Evolutionary conservation across 2,329 filamentous ascomycete genomes (phyloP).

Genomic region (Paradendryphiella salina): DNA sequence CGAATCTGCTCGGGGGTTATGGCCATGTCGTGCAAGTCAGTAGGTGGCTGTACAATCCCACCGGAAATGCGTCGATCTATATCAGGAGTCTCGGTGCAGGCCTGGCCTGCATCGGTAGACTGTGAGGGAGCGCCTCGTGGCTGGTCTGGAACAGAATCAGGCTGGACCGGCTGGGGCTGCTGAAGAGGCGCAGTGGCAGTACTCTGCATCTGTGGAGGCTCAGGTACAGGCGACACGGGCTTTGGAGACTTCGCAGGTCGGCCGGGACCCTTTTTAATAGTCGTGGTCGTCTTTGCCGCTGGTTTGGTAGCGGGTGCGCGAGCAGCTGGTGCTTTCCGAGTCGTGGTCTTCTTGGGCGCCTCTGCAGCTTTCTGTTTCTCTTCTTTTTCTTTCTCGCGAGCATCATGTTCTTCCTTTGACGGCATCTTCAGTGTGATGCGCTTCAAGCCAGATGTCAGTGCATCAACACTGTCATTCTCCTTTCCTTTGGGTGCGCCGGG

Average conservation of each 20-base stretch:
- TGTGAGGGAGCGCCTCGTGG: slow-evolving; percentile 2
- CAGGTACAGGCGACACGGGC: slow-evolving; percentile 36
- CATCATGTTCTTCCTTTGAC: slow-evolving; percentile 60
- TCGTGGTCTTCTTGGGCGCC: slow-evolving; percentile 38
- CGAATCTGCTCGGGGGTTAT: slow-evolving; percentile 44
- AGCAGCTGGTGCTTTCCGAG: slow-evolving; percentile 26
- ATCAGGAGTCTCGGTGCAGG: background rate
- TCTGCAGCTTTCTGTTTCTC: slow-evolving; percentile 45
- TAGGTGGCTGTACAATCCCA: slow-evolving; percentile 34
- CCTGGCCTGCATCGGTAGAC: background rate
- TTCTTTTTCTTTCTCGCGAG: slow-evolving; percentile 53
- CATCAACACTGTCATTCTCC: slow-evolving; percentile 51
- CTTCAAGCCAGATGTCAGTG: slow-evolving; percentile 57
- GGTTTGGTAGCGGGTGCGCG: slow-evolving; percentile 24
- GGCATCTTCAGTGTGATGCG: slow-evolving; percentile 64
- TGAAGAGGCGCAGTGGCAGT: slow-evolving; percentile 28
- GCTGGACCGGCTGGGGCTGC: slow-evolving; percentile 36
- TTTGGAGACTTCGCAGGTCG: slow-evolving; percentile 32
- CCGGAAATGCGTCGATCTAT: slow-evolving; percentile 24
- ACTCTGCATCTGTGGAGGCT: slow-evolving; percentile 29
- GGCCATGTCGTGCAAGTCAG: slow-evolving; percentile 35
- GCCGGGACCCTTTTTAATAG: slow-evolving; percentile 32
- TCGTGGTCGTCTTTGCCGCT: slow-evolving; percentile 19
- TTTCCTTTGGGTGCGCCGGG: slow-evolving; percentile 25
- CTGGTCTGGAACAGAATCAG: slow-evolving; percentile 14